phyloP scores from a whole-genome alignment of 495 filamentous ascomycete genomes.

The Penicillium coprophilum region DNA sequence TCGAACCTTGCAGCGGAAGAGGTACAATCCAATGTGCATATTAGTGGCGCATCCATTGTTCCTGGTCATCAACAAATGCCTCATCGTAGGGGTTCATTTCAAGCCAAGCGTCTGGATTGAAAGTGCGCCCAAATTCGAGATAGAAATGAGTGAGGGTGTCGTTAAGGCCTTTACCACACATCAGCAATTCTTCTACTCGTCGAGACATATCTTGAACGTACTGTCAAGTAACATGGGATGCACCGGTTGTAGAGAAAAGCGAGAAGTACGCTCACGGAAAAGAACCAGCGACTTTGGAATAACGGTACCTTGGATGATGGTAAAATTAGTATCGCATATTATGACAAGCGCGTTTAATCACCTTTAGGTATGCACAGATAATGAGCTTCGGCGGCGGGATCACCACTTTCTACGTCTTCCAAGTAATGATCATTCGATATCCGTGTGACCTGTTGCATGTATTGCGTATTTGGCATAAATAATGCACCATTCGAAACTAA shows the following conservation, averaged over 20 bases:
- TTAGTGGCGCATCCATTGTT: background rate
- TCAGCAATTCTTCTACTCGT: background rate
- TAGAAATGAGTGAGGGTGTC: background rate
- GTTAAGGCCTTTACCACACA: background rate
- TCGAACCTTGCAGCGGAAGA: too few species aligned
- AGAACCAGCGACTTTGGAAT: slow-evolving; percentile 11
- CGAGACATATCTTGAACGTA: slow-evolving; percentile 7
- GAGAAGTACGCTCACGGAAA: slow-evolving; percentile 10
- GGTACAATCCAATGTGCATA: background rate
- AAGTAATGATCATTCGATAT: background rate
- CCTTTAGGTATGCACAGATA: slow-evolving; percentile 12
- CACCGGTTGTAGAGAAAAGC: slow-evolving; percentile 9
- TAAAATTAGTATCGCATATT: slow-evolving; percentile 5
- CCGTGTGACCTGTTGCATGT: background rate
- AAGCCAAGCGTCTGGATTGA: background rate
- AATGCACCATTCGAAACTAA: background rate
- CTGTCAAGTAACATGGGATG: slow-evolving; percentile 10
- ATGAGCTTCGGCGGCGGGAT: slow-evolving; percentile 8
- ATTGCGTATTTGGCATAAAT: background rate
- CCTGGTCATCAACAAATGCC: background rate
- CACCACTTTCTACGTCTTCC: background rate
- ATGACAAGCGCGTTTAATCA: background rate
- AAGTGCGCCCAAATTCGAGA: background rate
- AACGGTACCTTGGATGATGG: background rate
- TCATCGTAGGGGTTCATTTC: background rate